Percentiles rank a stretch among this genome's conserved stretches.
These are phyloP conservation scores for Diplodia sapinea DNA, from an alignment of 2,329 filamentous ascomycete species.

Conservation along the genomic window DNA sequence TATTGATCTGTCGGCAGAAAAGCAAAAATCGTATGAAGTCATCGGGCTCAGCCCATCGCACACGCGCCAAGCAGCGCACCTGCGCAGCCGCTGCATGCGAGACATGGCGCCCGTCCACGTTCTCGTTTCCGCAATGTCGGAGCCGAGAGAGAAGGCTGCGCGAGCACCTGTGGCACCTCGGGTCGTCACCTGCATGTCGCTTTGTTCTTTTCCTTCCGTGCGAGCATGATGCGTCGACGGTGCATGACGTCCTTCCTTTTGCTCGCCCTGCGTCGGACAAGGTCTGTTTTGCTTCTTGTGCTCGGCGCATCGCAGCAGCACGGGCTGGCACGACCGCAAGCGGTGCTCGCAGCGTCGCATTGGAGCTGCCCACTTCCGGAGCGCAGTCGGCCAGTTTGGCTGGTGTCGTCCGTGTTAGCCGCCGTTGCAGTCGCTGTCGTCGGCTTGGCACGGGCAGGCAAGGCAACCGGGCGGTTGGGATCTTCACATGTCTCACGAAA, in stretches of 20 bases:
- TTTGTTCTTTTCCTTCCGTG: not conserved
- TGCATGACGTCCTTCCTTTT: slow-evolving; percentile 3
- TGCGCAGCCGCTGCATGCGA: slow-evolving; percentile 1
- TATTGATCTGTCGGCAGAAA: slow-evolving; percentile 13
- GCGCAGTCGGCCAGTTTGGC: not conserved
- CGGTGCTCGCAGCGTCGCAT: not conserved
- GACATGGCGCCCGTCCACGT: slow-evolving; percentile 16
- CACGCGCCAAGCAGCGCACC: not conserved
- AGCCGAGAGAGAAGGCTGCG: slow-evolving; percentile 12
- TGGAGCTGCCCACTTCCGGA: not conserved
- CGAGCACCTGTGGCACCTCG: slow-evolving; percentile 13
- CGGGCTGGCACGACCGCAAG: not conserved
- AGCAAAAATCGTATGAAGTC: slow-evolving; percentile 11
- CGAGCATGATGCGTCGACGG: not conserved
- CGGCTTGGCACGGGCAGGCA: not conserved
- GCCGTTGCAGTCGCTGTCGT: not conserved
- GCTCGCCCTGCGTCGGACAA: not conserved
- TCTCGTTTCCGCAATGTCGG: slow-evolving; percentile 16
- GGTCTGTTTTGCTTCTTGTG: not conserved
- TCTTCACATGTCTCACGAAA: not conserved
- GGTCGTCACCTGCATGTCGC: slow-evolving; percentile 13
- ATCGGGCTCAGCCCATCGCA: not conserved
- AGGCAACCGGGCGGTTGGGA: not conserved
- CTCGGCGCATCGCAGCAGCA: not conserved
- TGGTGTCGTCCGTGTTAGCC: not conserved